Percentiles rank a stretch among this genome's conserved stretches.
phyloP scores from a whole-genome alignment of 352 stramenopile genomes.

The Pythium chondricola region DNA sequence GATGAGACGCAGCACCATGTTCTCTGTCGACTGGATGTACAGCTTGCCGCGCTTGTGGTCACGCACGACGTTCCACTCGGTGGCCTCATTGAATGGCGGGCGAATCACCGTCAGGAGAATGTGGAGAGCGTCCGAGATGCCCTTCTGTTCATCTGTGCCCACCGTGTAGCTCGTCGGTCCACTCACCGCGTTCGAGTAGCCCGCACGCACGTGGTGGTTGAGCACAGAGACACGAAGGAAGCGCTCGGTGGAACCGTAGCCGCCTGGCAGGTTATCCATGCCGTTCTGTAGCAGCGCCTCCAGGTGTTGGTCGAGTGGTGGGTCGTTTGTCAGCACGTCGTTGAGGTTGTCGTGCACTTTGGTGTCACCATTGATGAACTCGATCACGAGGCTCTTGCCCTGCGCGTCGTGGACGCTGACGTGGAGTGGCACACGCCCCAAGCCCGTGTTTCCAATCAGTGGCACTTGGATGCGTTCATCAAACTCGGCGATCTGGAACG shows the following conservation, averaged over 20 bases:
- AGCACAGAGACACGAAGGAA: slow-evolving; percentile 67
- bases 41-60: slow-evolving; percentile 55
- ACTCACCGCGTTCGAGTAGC: slow-evolving; percentile 27
- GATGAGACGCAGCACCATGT: slow-evolving; percentile 57
- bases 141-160: slow-evolving; percentile 47
- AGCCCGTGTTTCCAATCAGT: slow-evolving; percentile 15
- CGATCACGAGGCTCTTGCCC: slow-evolving; percentile 62
- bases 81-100: slow-evolving; percentile 36
- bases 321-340: slow-evolving; percentile 65
- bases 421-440: slow-evolving; percentile 40
- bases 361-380: slow-evolving; percentile 51
- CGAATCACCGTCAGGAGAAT: slow-evolving; percentile 61
- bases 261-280: slow-evolving; percentile 28
- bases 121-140: slow-evolving; percentile 49
- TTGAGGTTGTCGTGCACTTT: slow-evolving; percentile 61
- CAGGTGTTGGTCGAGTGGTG: slow-evolving; percentile 44
- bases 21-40: slow-evolving; percentile 67
- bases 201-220: slow-evolving; percentile 31
- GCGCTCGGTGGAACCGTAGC: slow-evolving; percentile 45
- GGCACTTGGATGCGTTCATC: slow-evolving; percentile 26
- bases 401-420: slow-evolving; percentile 54
- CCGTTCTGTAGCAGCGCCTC: slow-evolving; percentile 23
- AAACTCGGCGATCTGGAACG: slow-evolving; percentile 51
- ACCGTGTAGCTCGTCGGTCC: slow-evolving; percentile 36
- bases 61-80: slow-evolving; percentile 64